phyloP scores from a whole-genome alignment of 163 green algal species.

The Scenedesmus sp. region DNA sequence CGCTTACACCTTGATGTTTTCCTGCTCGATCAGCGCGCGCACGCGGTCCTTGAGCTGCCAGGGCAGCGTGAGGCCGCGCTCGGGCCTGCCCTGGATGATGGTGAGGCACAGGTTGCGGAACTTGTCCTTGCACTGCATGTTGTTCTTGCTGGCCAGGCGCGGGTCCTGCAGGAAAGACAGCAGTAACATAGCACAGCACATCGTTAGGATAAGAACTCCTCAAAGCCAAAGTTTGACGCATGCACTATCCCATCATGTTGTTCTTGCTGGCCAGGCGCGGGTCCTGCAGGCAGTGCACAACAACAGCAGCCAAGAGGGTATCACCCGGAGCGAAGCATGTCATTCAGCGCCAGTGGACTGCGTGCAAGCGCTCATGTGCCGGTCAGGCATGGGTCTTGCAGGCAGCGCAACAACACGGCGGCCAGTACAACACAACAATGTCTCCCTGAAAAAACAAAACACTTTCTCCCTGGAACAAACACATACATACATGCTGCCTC shows the following conservation, averaged over 20 bases:
- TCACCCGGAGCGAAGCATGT: background rate
- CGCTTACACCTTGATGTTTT: constrained; percentile 52
- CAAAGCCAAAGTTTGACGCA: background rate
- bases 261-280: constrained; percentile 45
- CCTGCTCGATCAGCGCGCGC: constrained; percentile 48
- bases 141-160: constrained; percentile 50
- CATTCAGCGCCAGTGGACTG: too few relatives aligned
- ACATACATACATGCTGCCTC: background rate
- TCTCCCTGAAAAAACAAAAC: background rate
- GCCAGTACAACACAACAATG: background rate
- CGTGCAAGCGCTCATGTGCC: background rate
- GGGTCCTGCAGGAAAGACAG: constrained; percentile 35
- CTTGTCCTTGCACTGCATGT: constrained; percentile 61
- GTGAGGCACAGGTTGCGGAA: constrained; percentile 58
- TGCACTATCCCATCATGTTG: constrained; percentile 54
- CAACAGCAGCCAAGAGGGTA: background rate
- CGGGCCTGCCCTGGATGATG: constrained; percentile 53
- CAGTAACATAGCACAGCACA: background rate
- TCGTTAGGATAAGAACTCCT: background rate
- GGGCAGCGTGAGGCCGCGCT: constrained; percentile 48
- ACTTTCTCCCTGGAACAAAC: too few relatives aligned
- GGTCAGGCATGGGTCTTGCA: background rate
- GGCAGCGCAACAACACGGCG: background rate
- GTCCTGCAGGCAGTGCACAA: constrained; percentile 20
- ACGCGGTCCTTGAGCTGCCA: constrained; percentile 55